Percentiles rank a stretch among this genome's conserved stretches.
phyloP scores from a whole-genome alignment of 805 yeast species.

The Torulaspora indica region DNA sequence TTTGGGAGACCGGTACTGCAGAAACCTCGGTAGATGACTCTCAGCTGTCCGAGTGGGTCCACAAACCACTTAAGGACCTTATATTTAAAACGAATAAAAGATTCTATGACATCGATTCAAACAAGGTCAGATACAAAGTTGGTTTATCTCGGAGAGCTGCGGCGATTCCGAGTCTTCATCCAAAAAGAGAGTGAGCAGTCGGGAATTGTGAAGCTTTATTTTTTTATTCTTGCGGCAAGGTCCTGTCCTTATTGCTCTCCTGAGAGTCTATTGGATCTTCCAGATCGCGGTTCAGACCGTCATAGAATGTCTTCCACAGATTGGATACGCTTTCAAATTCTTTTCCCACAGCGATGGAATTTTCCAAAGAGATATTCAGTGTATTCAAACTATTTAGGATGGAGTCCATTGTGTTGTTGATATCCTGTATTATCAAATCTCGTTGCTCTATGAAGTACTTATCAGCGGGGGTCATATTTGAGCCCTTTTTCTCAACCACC shows the following conservation, averaged over 20 bases:
- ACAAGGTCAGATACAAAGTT: conserved; percentile 23
- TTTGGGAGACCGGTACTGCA: not conserved
- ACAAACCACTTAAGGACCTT: conserved; percentile 28
- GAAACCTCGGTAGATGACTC: conserved; percentile 7
- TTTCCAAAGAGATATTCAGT: conserved; percentile 62
- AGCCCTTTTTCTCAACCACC: not conserved
- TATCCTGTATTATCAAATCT: conserved; percentile 31
- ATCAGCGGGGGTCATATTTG: conserved; percentile 18
- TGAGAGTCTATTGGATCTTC: conserved; percentile 9
- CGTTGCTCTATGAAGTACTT: conserved; percentile 31
- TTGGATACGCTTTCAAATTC: conserved; percentile 67
- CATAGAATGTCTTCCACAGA: conserved; percentile 68
- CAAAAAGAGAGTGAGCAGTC: not conserved
- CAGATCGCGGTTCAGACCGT: conserved; percentile 37
- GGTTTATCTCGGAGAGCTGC: conserved; percentile 25
- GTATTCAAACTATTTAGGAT: conserved; percentile 60
- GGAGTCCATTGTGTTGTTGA: conserved; percentile 49
- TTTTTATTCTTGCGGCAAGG: not conserved
- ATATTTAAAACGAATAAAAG: conserved; percentile 26
- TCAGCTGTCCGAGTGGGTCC: conserved; percentile 13
- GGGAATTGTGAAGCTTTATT: not conserved
- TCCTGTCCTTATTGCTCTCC: conserved; percentile 7
- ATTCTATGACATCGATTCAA: conserved; percentile 27
- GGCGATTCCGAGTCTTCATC: conserved; percentile 17
- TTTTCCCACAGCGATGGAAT: conserved; percentile 65